Percentiles rank a stretch among this genome's conserved stretches.
phyloP scores from a whole-genome alignment of 371 early-diverging fungal genomes.

The Lichtheimia corymbifera region DNA sequence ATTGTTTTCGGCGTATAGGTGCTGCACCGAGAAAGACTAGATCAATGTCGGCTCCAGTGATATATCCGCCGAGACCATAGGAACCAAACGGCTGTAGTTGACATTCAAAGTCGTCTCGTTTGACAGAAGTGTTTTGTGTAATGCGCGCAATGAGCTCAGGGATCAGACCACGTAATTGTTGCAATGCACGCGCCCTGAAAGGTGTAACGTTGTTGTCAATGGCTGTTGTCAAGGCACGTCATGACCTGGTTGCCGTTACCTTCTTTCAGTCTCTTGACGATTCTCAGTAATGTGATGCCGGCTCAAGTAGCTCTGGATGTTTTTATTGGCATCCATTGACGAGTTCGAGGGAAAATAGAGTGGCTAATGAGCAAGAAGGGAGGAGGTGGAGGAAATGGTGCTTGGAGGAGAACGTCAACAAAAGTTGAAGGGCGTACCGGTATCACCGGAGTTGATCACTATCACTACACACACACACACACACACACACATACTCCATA shows the following conservation, averaged over 20 bases:
- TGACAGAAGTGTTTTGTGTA: slow-evolving; percentile 1
- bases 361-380: too few species aligned
- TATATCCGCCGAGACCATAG: slow-evolving; percentile 36
- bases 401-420: too few species aligned
- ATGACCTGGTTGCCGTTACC: not conserved
- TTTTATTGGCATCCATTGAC: not conserved
- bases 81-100: slow-evolving; percentile 43
- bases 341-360: too few species aligned
- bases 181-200: slow-evolving; percentile 6
- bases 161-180: slow-evolving; percentile 5
- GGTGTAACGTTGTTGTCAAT: not conserved
- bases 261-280: not conserved
- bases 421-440: too few species aligned
- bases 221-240: not conserved
- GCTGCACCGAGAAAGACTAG: slow-evolving; percentile 29
- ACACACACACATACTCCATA: too few species aligned
- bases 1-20: slow-evolving; percentile 17
- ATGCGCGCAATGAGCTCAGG: slow-evolving; percentile 6
- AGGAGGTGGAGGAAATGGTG: too few species aligned
- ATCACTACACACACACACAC: too few species aligned
- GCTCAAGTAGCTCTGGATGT: not conserved
- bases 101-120: slow-evolving; percentile 17
- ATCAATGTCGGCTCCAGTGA: slow-evolving; percentile 42
- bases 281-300: not conserved
- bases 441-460: too few species aligned